A percentile compares a stretch with the other conserved stretches of the same genome.
Evolutionary conservation across 345 rosid genomes (phyloP).

Genomic region (Conringia planisiliqua): DNA sequence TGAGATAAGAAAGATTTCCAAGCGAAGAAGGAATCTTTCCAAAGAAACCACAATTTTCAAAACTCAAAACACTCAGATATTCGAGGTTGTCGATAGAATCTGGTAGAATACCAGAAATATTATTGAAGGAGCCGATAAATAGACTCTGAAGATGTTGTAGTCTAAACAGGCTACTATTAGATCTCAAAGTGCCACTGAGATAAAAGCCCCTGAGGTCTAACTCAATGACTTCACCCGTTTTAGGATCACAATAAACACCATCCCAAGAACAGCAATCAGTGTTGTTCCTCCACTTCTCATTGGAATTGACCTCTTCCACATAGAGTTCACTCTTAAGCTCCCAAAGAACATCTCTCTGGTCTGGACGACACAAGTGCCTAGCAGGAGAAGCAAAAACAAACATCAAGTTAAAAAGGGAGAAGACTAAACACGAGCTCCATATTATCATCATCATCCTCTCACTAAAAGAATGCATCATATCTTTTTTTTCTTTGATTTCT

Average conservation of each 20-base stretch:
- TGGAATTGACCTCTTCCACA: not conserved
- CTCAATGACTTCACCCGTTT: not conserved
- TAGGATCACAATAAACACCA: constrained; percentile 6
- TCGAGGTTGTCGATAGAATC: not conserved
- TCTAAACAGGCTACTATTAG: not conserved
- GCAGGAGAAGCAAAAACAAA: not conserved
- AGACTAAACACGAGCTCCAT: not conserved
- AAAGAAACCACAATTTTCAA: rapidly evolving
- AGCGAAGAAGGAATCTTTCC: not conserved
- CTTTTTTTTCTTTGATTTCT: not conserved
- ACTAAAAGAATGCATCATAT: not conserved
- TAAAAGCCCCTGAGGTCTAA: not conserved
- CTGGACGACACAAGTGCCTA: not conserved
- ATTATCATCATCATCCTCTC: not conserved
- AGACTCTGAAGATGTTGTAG: not conserved
- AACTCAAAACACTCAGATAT: not conserved
- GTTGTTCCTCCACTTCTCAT: not conserved
- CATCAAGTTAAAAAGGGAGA: not conserved
- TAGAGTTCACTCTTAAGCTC: constrained; percentile 6
- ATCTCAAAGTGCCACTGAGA: not conserved
- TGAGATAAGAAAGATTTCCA: constrained; percentile 27
- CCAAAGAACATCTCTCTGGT: constrained; percentile 5
- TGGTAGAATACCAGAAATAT: not conserved
- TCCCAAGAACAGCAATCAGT: constrained; percentile 3
- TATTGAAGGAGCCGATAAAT: not conserved